Evolutionary conservation across 2,329 filamentous ascomycete genomes (phyloP), one percentile per base, ranked within the genome.

Genomic region (Trichoderma arundinaceum): DNA sequence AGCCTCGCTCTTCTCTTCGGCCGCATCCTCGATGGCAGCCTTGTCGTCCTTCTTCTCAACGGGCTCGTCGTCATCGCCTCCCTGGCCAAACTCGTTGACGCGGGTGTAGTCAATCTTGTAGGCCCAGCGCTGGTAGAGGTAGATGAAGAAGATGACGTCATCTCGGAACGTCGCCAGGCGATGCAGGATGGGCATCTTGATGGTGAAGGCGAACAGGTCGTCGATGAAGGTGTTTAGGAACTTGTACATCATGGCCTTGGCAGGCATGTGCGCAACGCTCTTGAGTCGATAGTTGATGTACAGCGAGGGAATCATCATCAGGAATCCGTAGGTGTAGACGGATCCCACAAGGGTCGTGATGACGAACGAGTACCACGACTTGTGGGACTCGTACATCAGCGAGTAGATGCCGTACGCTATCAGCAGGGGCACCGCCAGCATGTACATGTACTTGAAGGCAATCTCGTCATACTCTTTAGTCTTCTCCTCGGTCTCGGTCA

Each of bases 251-350:
- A 99, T 95, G 54, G 95, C 93, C 81, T 92, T 94, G 71, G 86
- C 92, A 1, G 95, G 94, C 94, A 99, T 97, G 80, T 99, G 95
- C 10, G 95, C 95, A 39, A 98, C 92, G 71, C 89, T 90, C 85
- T 94, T 97, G 71, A 99, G 87, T 12, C 94, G 90, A 83, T 99
- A 99, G 85, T 99, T 99, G 87, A 99, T 99, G 82, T 98, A 99
- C 39, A 99, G 84, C 67, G 89, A 91, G 13, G 95, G 95, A 8
- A 99, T 91, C 95, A 99, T 99, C 93, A 99, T 97, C 68, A 99
- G 82, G 84, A 99, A 99, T 4, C 95, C 95, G 76, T 99, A 99
- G 0, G 95, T 94, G 77, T 99, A 99, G 59, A 99, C 95, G 49
- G 91, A 94, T 10, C 94, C 95, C 22, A 99, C 95, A 9, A 99